A percentile compares a stretch with the other conserved stretches of the same genome.
Conservation (phyloP, 1,284 basidiomycete species). For the Laetiporus sulphureus region DNA sequence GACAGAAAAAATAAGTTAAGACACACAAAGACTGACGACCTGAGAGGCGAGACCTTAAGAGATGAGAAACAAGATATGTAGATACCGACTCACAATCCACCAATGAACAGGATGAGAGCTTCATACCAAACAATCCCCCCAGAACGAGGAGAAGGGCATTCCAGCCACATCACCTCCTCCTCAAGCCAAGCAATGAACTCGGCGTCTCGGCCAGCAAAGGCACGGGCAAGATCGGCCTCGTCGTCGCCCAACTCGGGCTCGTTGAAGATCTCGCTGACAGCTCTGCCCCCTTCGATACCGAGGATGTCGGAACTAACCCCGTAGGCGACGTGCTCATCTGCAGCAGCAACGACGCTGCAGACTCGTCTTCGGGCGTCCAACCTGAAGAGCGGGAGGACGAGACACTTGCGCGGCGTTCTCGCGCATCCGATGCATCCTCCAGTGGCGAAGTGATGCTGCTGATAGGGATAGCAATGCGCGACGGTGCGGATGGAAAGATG, state of each 20-base stretch:
- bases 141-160: too few relatives aligned
- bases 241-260: too few relatives aligned
- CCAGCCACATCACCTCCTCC: too few relatives aligned
- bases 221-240: not conserved
- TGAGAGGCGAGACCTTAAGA: too few relatives aligned
- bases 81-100: too few relatives aligned
- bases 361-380: constrained; percentile 63
- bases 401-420: constrained; percentile 6
- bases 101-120: too few relatives aligned
- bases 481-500: not conserved
- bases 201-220: too few relatives aligned
- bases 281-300: constrained; percentile 1
- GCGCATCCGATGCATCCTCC: not conserved
- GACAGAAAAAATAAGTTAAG: too few relatives aligned
- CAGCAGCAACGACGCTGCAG: constrained; percentile 57
- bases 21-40: too few relatives aligned
- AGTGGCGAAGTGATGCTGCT: not conserved
- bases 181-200: too few relatives aligned
- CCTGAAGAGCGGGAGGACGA: constrained; percentile 26
- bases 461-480: not conserved
- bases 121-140: too few relatives aligned
- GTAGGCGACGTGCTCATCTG: constrained; percentile 48
- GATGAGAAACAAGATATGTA: too few relatives aligned
- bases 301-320: constrained; percentile 8
- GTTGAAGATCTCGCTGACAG: not conserved